These are phyloP conservation scores for Reticulascus tulasneorum DNA, from an alignment of 2,329 filamentous ascomycete species.

Conservation along the genomic window DNA sequence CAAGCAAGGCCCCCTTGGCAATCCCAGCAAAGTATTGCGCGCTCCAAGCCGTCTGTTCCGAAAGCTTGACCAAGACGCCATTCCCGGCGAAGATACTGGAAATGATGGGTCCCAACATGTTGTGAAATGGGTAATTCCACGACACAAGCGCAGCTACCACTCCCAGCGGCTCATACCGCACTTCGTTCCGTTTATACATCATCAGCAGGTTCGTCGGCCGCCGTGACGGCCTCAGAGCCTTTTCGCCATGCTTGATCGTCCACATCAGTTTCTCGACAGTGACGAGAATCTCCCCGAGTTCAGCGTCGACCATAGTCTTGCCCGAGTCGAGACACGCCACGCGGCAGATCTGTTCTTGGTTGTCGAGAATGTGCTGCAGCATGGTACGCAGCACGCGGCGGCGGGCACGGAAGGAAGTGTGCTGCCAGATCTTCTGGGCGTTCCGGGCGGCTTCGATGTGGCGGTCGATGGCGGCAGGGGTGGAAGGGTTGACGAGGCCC, in stretches of 20 bases:
- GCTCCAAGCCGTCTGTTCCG: conserved; percentile 94
- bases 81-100: conserved; percentile 89
- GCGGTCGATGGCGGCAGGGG: conserved; percentile 72
- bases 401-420: conserved; percentile 73
- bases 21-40: conserved; percentile 77
- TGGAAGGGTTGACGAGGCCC: conserved; percentile 73
- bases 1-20: conserved; percentile 71
- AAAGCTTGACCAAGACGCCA: conserved; percentile 87
- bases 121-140: conserved; percentile 98
- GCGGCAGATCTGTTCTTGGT: conserved; percentile 82
- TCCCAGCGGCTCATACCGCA: conserved; percentile 86
- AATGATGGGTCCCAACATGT: conserved; percentile 86
- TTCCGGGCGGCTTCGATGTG: conserved; percentile 68
- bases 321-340: conserved; percentile 89
- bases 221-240: conserved; percentile 64
- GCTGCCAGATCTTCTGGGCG: conserved; percentile 75
- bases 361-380: conserved; percentile 77
- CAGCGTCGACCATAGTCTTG: conserved; percentile 93
- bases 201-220: conserved; percentile 89
- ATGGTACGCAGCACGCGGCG: conserved; percentile 76
- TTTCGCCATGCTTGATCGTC: conserved; percentile 88
- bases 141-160: conserved; percentile 90
- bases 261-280: conserved; percentile 92
- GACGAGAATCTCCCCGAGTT: conserved; percentile 90
- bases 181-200: conserved; percentile 90